Percentiles rank a stretch among this genome's conserved stretches.
Conservation (phyloP, 75 land plant genomes). For the Larix kaempferi region DNA sequence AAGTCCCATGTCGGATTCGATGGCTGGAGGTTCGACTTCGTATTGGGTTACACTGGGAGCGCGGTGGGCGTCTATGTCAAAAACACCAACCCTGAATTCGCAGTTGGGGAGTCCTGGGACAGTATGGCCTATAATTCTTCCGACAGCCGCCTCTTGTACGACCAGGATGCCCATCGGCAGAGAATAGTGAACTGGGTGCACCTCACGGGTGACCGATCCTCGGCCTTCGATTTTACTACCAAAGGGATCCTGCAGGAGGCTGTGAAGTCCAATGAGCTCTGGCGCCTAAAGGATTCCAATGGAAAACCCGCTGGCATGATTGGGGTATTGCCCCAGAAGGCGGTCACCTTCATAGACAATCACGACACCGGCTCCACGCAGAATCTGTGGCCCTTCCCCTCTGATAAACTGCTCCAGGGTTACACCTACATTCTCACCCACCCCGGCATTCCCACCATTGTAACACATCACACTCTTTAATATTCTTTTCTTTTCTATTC, state of each 20-base stretch:
- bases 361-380: constrained; percentile 48
- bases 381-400: constrained; percentile 41
- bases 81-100: constrained; percentile 35
- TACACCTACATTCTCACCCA: constrained; percentile 73
- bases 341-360: constrained; percentile 45
- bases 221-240: constrained; percentile 23
- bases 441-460: constrained; percentile 36
- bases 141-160: no score
- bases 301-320: constrained; percentile 47
- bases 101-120: constrained; percentile 71
- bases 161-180: constrained; percentile 5
- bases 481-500: no score
- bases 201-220: background rate
- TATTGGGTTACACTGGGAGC: constrained; percentile 25
- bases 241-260: constrained; percentile 26
- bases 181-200: constrained; percentile 20
- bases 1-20: constrained; percentile 27
- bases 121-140: background rate
- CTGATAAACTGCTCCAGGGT: constrained; percentile 55
- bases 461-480: constrained; percentile 5
- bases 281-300: constrained; percentile 28
- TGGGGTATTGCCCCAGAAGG: constrained; percentile 40
- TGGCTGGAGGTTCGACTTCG: constrained; percentile 45
- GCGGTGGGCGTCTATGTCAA: constrained; percentile 23
- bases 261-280: constrained; percentile 17